These are phyloP conservation scores for Phylloporus arenicola DNA, from an alignment of 768 basidiomycete species.

Conservation along the genomic window DNA sequence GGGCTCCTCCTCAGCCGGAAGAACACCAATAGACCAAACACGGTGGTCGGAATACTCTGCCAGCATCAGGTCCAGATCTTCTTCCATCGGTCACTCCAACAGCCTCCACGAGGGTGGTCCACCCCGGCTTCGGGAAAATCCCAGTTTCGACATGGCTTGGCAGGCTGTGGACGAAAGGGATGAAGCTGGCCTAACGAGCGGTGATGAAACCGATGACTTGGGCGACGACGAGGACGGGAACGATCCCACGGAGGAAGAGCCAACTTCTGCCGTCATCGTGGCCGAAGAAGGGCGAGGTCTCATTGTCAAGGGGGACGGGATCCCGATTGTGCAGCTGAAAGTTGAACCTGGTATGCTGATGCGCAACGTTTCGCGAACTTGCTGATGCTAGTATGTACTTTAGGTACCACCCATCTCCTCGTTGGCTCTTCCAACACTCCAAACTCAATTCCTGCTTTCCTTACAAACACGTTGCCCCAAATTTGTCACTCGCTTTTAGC, in stretches of 20 bases:
- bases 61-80: constrained; percentile 63
- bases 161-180: constrained; percentile 68
- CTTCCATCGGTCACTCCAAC: constrained; percentile 50
- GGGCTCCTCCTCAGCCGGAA: constrained; percentile 40
- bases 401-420: constrained; percentile 92
- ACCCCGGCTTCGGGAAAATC: constrained; percentile 52
- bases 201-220: constrained; percentile 46
- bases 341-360: constrained; percentile 62
- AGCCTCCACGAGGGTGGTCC: constrained; percentile 36
- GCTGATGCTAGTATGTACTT: constrained; percentile 2
- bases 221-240: constrained; percentile 47
- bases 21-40: constrained; percentile 54
- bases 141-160: constrained; percentile 77
- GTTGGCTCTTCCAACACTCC: constrained; percentile 78
- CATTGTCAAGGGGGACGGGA: constrained; percentile 67
- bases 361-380: not conserved
- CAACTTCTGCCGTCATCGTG: constrained; percentile 70
- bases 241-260: constrained; percentile 56
- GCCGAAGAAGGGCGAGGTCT: constrained; percentile 83
- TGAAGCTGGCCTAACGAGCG: constrained; percentile 54
- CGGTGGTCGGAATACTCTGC: constrained; percentile 75
- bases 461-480: constrained; percentile 63
- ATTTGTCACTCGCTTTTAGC: constrained; percentile 79
- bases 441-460: constrained; percentile 70
- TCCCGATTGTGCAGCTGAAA: constrained; percentile 55